Conservation (phyloP, 306 rosid species). For the Alnus rubra region DNA sequence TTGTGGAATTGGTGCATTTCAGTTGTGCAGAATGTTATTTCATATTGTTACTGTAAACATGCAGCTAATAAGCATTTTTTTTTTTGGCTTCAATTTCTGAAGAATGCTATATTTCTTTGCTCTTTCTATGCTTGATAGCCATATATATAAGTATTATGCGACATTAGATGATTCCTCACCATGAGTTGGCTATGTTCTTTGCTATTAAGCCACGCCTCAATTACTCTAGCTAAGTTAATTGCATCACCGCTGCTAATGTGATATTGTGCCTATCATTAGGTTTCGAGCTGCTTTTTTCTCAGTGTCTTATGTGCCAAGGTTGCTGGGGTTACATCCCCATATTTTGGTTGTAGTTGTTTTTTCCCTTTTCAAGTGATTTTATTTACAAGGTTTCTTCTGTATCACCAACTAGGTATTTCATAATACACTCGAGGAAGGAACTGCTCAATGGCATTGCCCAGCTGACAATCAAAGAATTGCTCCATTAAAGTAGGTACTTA, state of each 20-base stretch:
- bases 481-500: slow-evolving; percentile 78
- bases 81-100: neutral
- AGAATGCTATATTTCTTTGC: neutral
- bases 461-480: slow-evolving; percentile 96
- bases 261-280: neutral
- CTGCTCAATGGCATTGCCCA: slow-evolving; percentile 88
- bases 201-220: neutral
- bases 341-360: slow-evolving; percentile 14
- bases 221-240: slow-evolving; percentile 1
- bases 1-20: too few species aligned
- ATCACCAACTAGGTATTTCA: slow-evolving; percentile 88
- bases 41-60: neutral
- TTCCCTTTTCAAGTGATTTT: slow-evolving; percentile 75
- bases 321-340: slow-evolving; percentile 29
- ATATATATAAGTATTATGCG: slow-evolving; percentile 1
- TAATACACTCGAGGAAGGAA: slow-evolving; percentile 91
- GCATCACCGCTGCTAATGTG: neutral
- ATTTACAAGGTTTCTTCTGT: slow-evolving; percentile 88
- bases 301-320: slow-evolving; percentile 6
- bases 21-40: neutral
- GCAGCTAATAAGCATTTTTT: slow-evolving; percentile 1
- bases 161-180: slow-evolving; percentile 6
- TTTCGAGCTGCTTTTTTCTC: slow-evolving; percentile 11
- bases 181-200: neutral
- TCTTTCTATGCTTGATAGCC: neutral